Evolutionary conservation across 306 rosid species (phyloP).

Genomic region (Cicer pinnatifidum): DNA sequence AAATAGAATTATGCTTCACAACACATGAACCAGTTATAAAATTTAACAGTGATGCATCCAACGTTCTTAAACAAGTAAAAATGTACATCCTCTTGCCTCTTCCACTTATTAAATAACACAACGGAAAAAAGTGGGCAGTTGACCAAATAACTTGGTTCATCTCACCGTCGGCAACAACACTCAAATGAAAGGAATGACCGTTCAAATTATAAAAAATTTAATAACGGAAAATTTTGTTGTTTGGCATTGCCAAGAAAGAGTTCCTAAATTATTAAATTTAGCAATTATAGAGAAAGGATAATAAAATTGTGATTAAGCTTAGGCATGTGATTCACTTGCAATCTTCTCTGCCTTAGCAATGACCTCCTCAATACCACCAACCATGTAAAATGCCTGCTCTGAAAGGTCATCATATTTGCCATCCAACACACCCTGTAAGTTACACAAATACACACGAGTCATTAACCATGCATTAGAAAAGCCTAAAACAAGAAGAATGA

Average conservation of each 20-base stretch:
- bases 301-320: conserved; percentile 46
- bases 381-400: conserved; percentile 97
- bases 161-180: conserved; percentile 54
- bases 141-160: conserved; percentile 55
- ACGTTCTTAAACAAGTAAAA: conserved; percentile 52
- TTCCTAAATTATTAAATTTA: conserved; percentile 76
- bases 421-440: conserved; percentile 86
- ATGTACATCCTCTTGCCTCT: conserved; percentile 62
- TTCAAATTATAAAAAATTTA: conserved; percentile 46
- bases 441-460: conserved; percentile 27
- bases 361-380: conserved; percentile 96
- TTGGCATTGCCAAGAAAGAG: conserved; percentile 69
- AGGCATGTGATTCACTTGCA: conserved; percentile 72
- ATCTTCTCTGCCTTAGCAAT: conserved; percentile 97
- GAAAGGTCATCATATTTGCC: conserved; percentile 93
- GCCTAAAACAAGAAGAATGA: background rate
- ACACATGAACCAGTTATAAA: conserved; percentile 36
- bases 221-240: conserved; percentile 64
- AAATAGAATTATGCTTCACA: conserved; percentile 5
- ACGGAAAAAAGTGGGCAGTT: conserved; percentile 48
- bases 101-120: conserved; percentile 67
- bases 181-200: conserved; percentile 55
- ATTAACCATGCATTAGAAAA: conserved; percentile 5
- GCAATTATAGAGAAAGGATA: conserved; percentile 55
- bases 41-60: conserved; percentile 51